phyloP scores from a whole-genome alignment of 2,329 filamentous ascomycete genomes.

The Lasiodiplodia gonubiensis region DNA sequence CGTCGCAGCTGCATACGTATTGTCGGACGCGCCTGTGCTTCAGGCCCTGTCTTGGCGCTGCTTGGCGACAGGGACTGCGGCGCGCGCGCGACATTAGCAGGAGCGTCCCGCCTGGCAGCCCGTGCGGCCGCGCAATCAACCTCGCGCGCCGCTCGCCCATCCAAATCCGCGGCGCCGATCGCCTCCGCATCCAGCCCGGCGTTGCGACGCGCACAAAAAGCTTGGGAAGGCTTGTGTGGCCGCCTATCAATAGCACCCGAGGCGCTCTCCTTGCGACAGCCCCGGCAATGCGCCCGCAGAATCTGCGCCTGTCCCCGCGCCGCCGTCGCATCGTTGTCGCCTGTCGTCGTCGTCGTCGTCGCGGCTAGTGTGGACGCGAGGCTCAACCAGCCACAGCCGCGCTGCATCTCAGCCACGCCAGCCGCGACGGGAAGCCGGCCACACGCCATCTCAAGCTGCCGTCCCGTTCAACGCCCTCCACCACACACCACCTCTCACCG shows the following conservation, averaged over 20 bases:
- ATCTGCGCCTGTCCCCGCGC: background rate
- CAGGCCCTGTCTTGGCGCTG: constrained; percentile 11
- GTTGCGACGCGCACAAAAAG: background rate
- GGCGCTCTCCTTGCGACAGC: background rate
- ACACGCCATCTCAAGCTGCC: background rate
- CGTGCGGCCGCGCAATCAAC: constrained; percentile 27
- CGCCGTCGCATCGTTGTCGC: background rate
- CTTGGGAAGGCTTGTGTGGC: constrained; percentile 23
- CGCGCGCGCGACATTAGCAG: constrained; percentile 11
- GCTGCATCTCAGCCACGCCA: constrained; percentile 2
- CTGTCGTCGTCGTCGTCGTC: background rate
- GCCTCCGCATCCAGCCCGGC: background rate
- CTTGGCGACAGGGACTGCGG: constrained; percentile 12
- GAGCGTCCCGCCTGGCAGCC: background rate
- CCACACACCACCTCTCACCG: background rate
- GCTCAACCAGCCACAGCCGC: constrained; percentile 12
- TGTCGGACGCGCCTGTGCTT: background rate
- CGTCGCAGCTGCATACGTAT: constrained; percentile 21
- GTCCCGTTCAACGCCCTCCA: constrained; percentile 4
- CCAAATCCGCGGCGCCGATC: constrained; percentile 5
- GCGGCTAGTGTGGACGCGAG: background rate
- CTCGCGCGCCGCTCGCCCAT: background rate
- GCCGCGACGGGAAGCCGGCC: background rate
- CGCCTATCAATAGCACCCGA: constrained; percentile 12
- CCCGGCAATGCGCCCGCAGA: background rate